These are phyloP conservation scores for Nothophaeocryptopus gaeumannii DNA, from an alignment of 2,329 filamentous ascomycete genomes.

Conservation along the genomic window DNA sequence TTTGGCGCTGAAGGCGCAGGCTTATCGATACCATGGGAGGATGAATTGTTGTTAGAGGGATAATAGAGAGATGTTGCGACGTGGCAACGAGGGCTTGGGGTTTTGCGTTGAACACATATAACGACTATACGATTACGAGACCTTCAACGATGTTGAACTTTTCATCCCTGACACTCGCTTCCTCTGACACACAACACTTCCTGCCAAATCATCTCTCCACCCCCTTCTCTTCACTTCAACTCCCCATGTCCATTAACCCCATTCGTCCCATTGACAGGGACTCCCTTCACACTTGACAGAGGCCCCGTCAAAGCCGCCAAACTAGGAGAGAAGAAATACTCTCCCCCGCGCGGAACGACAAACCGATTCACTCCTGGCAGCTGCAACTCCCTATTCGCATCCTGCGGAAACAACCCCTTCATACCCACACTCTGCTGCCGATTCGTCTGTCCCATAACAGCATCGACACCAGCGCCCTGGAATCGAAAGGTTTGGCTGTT, in stretches of 20 bases:
- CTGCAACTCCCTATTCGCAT: slow-evolving; percentile 21
- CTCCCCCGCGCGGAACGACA: slow-evolving; percentile 44
- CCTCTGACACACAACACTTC: too few species aligned
- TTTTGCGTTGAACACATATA: too few species aligned
- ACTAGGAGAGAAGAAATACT: slow-evolving; percentile 49
- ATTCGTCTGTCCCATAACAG: slow-evolving; percentile 37
- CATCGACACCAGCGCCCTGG: slow-evolving; percentile 36
- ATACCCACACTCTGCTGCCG: slow-evolving; percentile 21
- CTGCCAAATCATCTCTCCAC: not conserved
- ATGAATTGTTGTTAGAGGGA: too few species aligned
- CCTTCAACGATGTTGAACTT: too few species aligned
- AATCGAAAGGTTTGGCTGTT: slow-evolving; percentile 29
- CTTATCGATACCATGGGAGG: too few species aligned
- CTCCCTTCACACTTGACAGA: slow-evolving; percentile 20
- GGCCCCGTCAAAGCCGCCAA: slow-evolving; percentile 31
- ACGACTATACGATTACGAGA: too few species aligned
- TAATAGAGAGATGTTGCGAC: too few species aligned
- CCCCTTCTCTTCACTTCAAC: not conserved
- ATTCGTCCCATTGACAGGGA: too few species aligned
- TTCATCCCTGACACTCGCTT: too few species aligned
- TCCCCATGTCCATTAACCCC: slow-evolving; percentile 10
- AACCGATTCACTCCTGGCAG: slow-evolving; percentile 33
- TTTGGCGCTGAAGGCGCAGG: too few species aligned
- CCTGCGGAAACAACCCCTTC: slow-evolving; percentile 29
- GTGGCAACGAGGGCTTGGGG: too few species aligned